Base-by-base conservation (phyloP, 495 filamentous ascomycete genomes). In the Neurospora sp. region DNA sequence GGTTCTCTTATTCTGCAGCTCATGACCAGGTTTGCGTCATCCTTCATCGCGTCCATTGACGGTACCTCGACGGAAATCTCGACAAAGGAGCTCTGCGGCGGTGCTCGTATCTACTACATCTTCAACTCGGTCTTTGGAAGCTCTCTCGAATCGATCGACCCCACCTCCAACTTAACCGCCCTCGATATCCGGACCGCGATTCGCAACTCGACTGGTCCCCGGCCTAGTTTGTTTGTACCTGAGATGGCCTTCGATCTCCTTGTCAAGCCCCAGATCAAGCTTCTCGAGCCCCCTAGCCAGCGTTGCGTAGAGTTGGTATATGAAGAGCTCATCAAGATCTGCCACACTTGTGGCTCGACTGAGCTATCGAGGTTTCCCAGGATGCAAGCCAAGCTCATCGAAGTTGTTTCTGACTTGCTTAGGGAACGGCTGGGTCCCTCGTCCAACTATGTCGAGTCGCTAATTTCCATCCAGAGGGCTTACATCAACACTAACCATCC, bases 401-500 rank as follows among this genome's bases (percentile, higher is more conserved):
- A 99, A 81, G 96, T 98, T 8, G 96, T 99, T 1, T 98, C 95
- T 8, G 96, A 99, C 79, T 90, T 99, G 61, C 88, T 99, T 68
- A 90, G 96, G 68, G 96, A 99, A 81, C 88, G 94, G 53, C 83
- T 98, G 38, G 95, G 96, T 1, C 96, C 96, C 18, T 89, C 92
- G 70, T 95, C 94, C 7, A 84, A 78, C 37, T 99, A 99, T 77
- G 96, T 99, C 6, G 96, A 97, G 78, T 97, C 94, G 31, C 87
- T 99, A 45, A 99, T 98, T 53, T 90, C 95, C 12, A 99, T 99
- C 40, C 96, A 99, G 82, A 88, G 96, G 73, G 96, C 96, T 18
- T 99, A 99, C 80, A 98, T 99, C 81, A 99, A 99, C 82, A 99
- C 96, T 47, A 99, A 99, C 79, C 96, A 99, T 76, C 96, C 96